Base-by-base conservation (phyloP, 2,329 filamentous ascomycete species). In the Epichloe elymi region DNA sequence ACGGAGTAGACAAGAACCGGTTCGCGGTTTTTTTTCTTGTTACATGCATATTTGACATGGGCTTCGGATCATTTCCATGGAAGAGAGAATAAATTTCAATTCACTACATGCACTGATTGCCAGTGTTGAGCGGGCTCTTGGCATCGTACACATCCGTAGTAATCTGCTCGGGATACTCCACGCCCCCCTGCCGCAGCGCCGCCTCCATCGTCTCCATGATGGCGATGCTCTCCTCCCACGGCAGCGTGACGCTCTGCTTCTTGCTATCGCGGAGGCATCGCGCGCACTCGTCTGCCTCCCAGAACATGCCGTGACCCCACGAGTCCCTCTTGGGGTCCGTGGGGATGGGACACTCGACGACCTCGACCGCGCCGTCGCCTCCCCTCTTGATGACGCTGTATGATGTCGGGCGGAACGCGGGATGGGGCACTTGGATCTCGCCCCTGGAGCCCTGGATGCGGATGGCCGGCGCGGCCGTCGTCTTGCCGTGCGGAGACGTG, bases 231-330 rank as follows among this genome's bases (percentile, higher is more conserved):
- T 95, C 89, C 44, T 79, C 75, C 72, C 80, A 79, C 19, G 83
- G 80, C 67, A 93, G 70, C 12, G 75, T 76, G 46, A 77, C 74
- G 63, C 87, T 88, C 72, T 95, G 83, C 60, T 83, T 77, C 68
- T 80, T 81, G 20, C 88, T 86, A 63, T 93, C 88, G 42, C 84
- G 74, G 52, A 95, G 63, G 57, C 85, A 87, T 44, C 82, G 74
- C 30, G 83, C 86, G 56, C 80, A 84, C 71, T 88, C 86, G 64
- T 90, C 86, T 1, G 87, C 87, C 65, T 90, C 85, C 84, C 84
- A 91, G 70, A 88, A 93, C 86, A 94, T 93, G 47, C 88, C 88
- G 56, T 88, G 83, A 11, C 87, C 88, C 69, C 70, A 75, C 17
- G 42, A 44, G 56, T 61, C 62, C 35, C 72, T 68, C 56, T 67